Evolutionary conservation across 352 stramenopile species (phyloP).

Genomic region (Globisporangium spiculum): DNA sequence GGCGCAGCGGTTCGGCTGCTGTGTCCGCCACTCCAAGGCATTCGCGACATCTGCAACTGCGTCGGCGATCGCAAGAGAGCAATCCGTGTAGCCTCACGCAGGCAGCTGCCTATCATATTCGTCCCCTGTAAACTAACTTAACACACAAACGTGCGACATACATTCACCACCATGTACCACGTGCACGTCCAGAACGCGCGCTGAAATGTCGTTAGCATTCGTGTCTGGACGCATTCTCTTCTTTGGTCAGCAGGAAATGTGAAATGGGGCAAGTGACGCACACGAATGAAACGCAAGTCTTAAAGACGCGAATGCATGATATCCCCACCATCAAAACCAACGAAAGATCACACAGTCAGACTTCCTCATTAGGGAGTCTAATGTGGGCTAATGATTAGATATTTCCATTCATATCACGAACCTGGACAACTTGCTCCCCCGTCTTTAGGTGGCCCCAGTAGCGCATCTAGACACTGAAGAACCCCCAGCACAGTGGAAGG

Average conservation of each 20-base stretch:
- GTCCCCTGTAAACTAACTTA: not conserved
- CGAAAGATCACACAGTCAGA: no score
- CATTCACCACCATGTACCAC: not conserved
- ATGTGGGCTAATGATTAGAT: no score
- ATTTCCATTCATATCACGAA: no score
- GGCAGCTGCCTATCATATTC: not conserved
- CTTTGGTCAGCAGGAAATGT: not conserved
- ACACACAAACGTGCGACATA: not conserved
- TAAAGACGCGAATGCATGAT: no score
- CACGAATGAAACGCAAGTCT: no score
- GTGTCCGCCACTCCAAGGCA: conserved; percentile 39
- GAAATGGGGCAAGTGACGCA: no score
- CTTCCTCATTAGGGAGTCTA: no score
- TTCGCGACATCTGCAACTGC: not conserved
- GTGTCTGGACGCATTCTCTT: not conserved
- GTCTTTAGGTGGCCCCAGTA: no score
- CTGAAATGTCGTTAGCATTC: not conserved
- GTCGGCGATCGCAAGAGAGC: not conserved
- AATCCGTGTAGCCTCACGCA: not conserved
- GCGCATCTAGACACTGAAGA: no score
- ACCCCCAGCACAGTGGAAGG: no score
- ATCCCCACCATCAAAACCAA: no score
- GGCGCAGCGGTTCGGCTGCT: conserved; percentile 43
- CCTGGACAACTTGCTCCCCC: no score
- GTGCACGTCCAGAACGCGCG: not conserved